phyloP scores from a whole-genome alignment of 2,329 filamentous ascomycete genomes.

The Metarhizium humberi region DNA sequence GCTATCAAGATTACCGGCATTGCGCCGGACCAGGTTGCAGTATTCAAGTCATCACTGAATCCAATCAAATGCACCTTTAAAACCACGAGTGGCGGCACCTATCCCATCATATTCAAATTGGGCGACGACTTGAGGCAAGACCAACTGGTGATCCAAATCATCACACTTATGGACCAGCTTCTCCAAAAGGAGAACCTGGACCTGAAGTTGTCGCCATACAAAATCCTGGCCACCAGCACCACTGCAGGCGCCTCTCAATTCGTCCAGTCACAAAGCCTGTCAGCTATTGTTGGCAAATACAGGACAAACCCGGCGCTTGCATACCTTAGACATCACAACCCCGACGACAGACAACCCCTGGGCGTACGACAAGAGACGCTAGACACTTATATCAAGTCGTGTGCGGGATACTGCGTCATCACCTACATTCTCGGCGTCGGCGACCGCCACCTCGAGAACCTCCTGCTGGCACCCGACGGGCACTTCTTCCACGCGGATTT shows the following conservation, averaged over 20 bases:
- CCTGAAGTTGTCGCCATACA: slow-evolving; percentile 89
- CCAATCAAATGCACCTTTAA: slow-evolving; percentile 89
- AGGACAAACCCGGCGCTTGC: slow-evolving; percentile 64
- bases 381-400: slow-evolving; percentile 92
- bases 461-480: slow-evolving; percentile 79
- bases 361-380: slow-evolving; percentile 87
- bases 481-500: slow-evolving; percentile 99
- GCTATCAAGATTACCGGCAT: slow-evolving; percentile 70
- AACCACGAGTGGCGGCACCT: slow-evolving; percentile 65
- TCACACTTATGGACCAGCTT: slow-evolving; percentile 94
- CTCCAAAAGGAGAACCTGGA: slow-evolving; percentile 94
- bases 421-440: slow-evolving; percentile 96
- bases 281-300: slow-evolving; percentile 75
- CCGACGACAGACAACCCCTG: slow-evolving; percentile 69
- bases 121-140: slow-evolving; percentile 95
- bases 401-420: slow-evolving; percentile 96
- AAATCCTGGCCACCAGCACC: slow-evolving; percentile 86
- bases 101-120: slow-evolving; percentile 94
- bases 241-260: slow-evolving; percentile 90
- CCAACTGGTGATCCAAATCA: slow-evolving; percentile 93
- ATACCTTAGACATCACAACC: slow-evolving; percentile 83
- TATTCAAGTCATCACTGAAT: slow-evolving; percentile 92
- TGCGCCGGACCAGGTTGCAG: slow-evolving; percentile 72
- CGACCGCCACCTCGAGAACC: slow-evolving; percentile 90
- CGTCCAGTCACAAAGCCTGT: slow-evolving; percentile 75